Percentiles rank a stretch among this genome's conserved stretches.
These are phyloP conservation scores for Protomyces lactucae-debilis DNA, from an alignment of 1,139 yeast species.

Conservation along the genomic window DNA sequence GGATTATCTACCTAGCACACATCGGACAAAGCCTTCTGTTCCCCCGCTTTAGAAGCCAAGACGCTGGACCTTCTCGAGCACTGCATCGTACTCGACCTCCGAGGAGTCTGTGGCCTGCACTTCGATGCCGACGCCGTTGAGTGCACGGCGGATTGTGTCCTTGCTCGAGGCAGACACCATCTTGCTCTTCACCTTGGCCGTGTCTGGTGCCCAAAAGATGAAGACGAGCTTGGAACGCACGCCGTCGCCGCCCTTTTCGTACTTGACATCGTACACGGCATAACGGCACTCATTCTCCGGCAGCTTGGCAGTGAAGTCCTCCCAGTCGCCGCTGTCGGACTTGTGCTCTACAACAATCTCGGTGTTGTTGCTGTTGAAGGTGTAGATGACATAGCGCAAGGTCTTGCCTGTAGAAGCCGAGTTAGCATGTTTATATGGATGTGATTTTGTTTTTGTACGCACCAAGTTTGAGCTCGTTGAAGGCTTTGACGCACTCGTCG, in stretches of 20 bases:
- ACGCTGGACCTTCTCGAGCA: slow-evolving; percentile 81
- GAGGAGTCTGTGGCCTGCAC: slow-evolving; percentile 97
- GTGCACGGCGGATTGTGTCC: slow-evolving; percentile 95
- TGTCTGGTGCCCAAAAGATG: slow-evolving; percentile 79
- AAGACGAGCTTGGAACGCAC: slow-evolving; percentile 47
- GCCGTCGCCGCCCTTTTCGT: slow-evolving; percentile 88
- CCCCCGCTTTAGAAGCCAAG: slow-evolving; percentile 12
- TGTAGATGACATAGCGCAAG: slow-evolving; percentile 72
- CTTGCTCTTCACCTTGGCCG: slow-evolving; percentile 85
- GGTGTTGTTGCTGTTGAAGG: slow-evolving; percentile 77
- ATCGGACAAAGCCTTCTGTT: too few relatives aligned
- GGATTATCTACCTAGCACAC: too few relatives aligned
- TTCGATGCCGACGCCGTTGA: slow-evolving; percentile 89
- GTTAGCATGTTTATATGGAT: not conserved
- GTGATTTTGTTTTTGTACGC: not conserved
- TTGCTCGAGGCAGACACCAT: slow-evolving; percentile 97
- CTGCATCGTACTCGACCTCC: slow-evolving; percentile 91
- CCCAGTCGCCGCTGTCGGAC: slow-evolving; percentile 69
- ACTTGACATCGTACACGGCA: slow-evolving; percentile 95
- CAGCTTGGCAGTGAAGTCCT: slow-evolving; percentile 72
- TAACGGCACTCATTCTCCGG: slow-evolving; percentile 96
- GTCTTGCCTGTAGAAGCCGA: slow-evolving; percentile 47
- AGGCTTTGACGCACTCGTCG: slow-evolving; percentile 87
- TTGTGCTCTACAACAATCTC: slow-evolving; percentile 86
- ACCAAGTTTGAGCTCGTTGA: slow-evolving; percentile 88